Conservation (phyloP, 768 basidiomycete species). For the Pisolithus orientalis region DNA sequence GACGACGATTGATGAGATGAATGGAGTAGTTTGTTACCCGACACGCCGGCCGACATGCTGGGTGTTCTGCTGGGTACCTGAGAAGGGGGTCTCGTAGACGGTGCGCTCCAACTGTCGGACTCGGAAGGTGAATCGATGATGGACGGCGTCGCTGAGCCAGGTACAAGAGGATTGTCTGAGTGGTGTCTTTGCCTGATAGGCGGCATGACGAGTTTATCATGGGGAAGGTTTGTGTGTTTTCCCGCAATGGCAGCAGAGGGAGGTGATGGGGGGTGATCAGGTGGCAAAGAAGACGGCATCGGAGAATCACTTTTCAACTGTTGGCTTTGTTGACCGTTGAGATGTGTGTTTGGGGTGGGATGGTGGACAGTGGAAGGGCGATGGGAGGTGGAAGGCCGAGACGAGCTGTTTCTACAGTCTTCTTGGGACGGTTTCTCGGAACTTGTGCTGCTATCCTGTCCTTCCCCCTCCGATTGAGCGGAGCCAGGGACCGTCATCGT, state of each 20-base stretch:
- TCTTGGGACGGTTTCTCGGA: constrained; percentile 54
- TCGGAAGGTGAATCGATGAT: constrained; percentile 48
- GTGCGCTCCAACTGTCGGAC: constrained; percentile 53
- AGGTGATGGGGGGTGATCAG: constrained; percentile 12
- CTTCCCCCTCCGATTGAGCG: constrained; percentile 49
- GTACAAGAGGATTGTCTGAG: constrained; percentile 27
- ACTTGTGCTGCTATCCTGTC: constrained; percentile 34
- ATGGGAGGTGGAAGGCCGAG: background rate
- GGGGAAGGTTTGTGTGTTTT: constrained; percentile 7
- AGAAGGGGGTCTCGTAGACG: constrained; percentile 57
- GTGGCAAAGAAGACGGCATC: constrained; percentile 6
- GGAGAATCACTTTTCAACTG: constrained; percentile 6
- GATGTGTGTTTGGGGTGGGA: background rate
- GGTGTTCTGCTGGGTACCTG: constrained; percentile 42
- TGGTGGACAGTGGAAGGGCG: background rate
- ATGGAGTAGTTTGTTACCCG: constrained; percentile 24
- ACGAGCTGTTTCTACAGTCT: constrained; percentile 13
- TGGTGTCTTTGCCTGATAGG: background rate
- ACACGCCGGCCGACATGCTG: constrained; percentile 31
- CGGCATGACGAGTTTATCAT: constrained; percentile 9
- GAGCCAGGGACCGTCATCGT: constrained; percentile 32
- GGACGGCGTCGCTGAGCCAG: constrained; percentile 33
- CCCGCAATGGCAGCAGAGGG: background rate
- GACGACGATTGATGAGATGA: background rate
- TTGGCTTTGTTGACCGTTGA: background rate